Base-by-base conservation (phyloP, 768 basidiomycete genomes). In the Exidia glandulosa region DNA sequence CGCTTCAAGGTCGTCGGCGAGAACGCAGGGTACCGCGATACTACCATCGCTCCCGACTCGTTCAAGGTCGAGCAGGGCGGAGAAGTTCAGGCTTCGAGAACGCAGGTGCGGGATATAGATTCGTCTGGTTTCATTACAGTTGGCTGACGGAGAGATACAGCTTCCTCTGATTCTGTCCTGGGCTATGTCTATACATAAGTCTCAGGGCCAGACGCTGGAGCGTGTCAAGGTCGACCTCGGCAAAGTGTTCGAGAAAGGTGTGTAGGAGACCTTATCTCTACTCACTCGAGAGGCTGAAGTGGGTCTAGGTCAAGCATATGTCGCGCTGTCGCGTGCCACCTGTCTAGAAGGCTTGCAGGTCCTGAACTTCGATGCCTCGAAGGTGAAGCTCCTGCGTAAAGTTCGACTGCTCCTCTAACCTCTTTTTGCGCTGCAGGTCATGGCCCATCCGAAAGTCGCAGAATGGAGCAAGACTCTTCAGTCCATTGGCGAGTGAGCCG, bases 151-250 rank as follows among this genome's bases (percentile, higher is more conserved):
- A 52, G 2, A 25, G 33, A 41, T 32, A 12, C 64, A 94, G 91
- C 71, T 95, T 2, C 92, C 91, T 0, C 70, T 97, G 30, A 94
- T 96, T 61, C 77, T 95, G 45, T 81, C 94, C 0, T 98, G 94
- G 95, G 94, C 95, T 0, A 95, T 97, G 91, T 90, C 88, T 55
- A 98, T 98, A 63, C 96, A 99, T 72, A 99, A 99, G 70, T 90
- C 89, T 9, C 96, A 98, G 71, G 96, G 96, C 10, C 96, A 98
- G 71, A 98, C 96, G 0, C 77, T 99, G 10, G 88, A 94, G 29
- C 84, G 92, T 50, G 94, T 98, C 66, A 96, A 90, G 69, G 94
- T 98, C 47, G 94, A 98, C 68, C 78, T 99, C 36, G 84, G 85
- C 32, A 87, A 84, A 68, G 88, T 98, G 3, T 99, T 99, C 67